Evolutionary conservation across 2,329 filamentous ascomycete species (phyloP), one percentile per base, ranked within the genome.

Genomic region (Ophiostoma pallidulum): DNA sequence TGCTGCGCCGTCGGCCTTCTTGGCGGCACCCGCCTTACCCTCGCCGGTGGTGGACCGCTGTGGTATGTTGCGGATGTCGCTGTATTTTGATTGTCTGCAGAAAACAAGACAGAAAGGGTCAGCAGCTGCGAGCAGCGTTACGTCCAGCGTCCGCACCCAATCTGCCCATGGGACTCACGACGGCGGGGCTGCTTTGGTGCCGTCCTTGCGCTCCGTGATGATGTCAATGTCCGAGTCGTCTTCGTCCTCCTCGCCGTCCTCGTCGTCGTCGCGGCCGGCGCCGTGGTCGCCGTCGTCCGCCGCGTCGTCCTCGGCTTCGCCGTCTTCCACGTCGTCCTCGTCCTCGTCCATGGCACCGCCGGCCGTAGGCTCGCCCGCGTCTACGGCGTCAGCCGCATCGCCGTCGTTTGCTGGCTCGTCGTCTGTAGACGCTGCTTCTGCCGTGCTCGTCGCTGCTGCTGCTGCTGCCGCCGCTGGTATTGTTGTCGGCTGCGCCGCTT

Each of bases 151-250:
- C n/a, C n/a, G n/a, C n/a, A n/a, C n/a, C n/a, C n/a, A n/a, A n/a
- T n/a, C n/a, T n/a, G n/a, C n/a, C n/a, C n/a, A n/a, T n/a, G n/a
- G n/a, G n/a, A 65, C 77, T 56, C 66, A 81, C 78, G 71, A 66
- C 53, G 77, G 73, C 44, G 78, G 74, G 44, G 74, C 71, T 48
- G 78, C 70, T 51, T 77, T 80, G 47, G 74, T 71, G 58, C 77
- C 77, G 57, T 83, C 79, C 67, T 80, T 82, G 50, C 77, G 71
- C 59, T 82, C 79, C 18, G 75, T 82, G 57, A 83, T 80, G 56
- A 83, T 83, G 54, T 83, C 79, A 58, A 83, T 79, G 52, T 83
- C 80, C 75, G 49, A 51, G 22, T 51, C 49, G 35, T 42, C 39
- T 53, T 77, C 73, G 28, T 75, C 74, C 18, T 71, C 74, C 19